Percentiles rank a stretch among this genome's conserved stretches.
Evolutionary conservation across 331 rosid species (phyloP).

Genomic region (Malus hybrid): DNA sequence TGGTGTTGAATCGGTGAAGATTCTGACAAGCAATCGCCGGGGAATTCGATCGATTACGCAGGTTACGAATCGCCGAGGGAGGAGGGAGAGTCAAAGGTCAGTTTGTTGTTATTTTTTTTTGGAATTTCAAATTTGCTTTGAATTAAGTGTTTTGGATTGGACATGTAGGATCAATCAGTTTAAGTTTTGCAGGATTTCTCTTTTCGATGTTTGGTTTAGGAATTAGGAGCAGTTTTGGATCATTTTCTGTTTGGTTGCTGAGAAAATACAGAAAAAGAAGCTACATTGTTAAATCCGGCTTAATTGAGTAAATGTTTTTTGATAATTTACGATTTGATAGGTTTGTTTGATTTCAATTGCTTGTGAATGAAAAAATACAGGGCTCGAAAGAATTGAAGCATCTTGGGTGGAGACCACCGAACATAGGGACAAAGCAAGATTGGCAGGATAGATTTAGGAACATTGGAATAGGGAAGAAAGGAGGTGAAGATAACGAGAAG

Average conservation of each 20-base stretch:
- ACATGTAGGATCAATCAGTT: background rate
- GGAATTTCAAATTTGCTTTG: slow-evolving; percentile 4
- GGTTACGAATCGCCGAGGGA: slow-evolving; percentile 19
- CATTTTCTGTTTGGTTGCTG: too few relatives aligned
- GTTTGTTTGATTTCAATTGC: background rate
- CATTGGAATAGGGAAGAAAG: slow-evolving; percentile 65
- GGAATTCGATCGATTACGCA: slow-evolving; percentile 6
- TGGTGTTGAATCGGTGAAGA: slow-evolving; percentile 26
- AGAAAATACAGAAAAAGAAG: background rate
- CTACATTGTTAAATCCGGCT: slow-evolving; percentile 3
- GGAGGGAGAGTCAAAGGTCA: slow-evolving; percentile 49
- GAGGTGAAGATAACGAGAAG: slow-evolving; percentile 59
- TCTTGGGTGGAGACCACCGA: slow-evolving; percentile 62
- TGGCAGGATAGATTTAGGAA: slow-evolving; percentile 82
- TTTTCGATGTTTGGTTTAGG: background rate
- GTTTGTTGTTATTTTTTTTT: background rate
- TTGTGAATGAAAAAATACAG: slow-evolving; percentile 32
- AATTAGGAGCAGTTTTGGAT: background rate
- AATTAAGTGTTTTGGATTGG: background rate
- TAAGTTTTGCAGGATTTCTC: background rate
- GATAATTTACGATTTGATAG: background rate
- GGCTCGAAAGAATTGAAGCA: slow-evolving; percentile 34
- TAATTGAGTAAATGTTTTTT: background rate
- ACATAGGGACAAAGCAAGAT: slow-evolving; percentile 69
- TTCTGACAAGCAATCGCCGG: slow-evolving; percentile 23